Evolutionary conservation across 352 stramenopile genomes (phyloP).

Genomic region (Plasmopara viticola): DNA sequence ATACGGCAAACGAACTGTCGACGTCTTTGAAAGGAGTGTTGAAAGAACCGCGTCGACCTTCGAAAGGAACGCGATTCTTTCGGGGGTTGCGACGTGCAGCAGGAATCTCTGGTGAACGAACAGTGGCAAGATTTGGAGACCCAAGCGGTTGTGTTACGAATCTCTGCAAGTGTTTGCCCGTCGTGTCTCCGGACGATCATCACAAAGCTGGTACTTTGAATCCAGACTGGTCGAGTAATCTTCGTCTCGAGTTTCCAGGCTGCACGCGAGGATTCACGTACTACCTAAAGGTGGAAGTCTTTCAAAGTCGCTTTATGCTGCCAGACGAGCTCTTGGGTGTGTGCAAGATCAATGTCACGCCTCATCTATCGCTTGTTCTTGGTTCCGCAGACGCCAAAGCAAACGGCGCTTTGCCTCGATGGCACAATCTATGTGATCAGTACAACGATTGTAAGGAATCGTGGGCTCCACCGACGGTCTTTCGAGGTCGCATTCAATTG

Average conservation of each 20-base stretch:
- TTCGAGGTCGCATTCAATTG: constrained; percentile 68
- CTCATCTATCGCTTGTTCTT: constrained; percentile 71
- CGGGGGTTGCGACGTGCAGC: constrained; percentile 66
- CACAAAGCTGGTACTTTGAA: constrained; percentile 32
- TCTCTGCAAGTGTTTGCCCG: constrained; percentile 54
- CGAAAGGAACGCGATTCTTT: constrained; percentile 61
- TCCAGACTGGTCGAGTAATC: constrained; percentile 67
- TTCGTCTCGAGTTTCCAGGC: constrained; percentile 70
- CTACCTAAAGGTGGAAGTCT: constrained; percentile 74
- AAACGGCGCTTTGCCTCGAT: constrained; percentile 68
- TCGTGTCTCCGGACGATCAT: constrained; percentile 8
- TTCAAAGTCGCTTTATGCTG: constrained; percentile 82
- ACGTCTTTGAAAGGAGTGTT: constrained; percentile 16
- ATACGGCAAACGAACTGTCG: constrained; percentile 19
- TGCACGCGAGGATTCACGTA: constrained; percentile 70
- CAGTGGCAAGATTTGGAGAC: constrained; percentile 62
- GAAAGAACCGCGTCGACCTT: constrained; percentile 42
- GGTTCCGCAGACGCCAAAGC: constrained; percentile 76
- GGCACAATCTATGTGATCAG: constrained; percentile 84
- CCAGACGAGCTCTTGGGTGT: constrained; percentile 70
- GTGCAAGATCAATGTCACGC: constrained; percentile 82
- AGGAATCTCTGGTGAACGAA: constrained; percentile 67
- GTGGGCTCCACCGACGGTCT: constrained; percentile 78
- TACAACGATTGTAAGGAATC: constrained; percentile 85
- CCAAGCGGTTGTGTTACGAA: constrained; percentile 69